These are phyloP conservation scores for Emericellopsis terricola DNA, from an alignment of 495 filamentous ascomycete genomes.

Conservation along the genomic window DNA sequence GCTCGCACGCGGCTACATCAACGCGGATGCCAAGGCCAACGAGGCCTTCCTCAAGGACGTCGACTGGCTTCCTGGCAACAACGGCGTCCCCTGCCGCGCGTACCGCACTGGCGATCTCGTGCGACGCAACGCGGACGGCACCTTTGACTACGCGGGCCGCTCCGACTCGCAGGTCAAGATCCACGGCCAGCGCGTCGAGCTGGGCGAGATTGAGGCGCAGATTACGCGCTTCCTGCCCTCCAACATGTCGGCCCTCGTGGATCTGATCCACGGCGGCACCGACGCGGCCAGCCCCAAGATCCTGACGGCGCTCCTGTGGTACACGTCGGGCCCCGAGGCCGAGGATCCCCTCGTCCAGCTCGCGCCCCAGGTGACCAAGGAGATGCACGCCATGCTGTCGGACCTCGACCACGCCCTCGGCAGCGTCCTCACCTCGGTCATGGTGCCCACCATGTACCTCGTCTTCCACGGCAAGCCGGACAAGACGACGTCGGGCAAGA, in stretches of 20 bases:
- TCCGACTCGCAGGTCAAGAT: constrained; percentile 13
- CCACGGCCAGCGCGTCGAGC: constrained; percentile 12
- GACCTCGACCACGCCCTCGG: constrained; percentile 58
- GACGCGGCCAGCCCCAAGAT: constrained; percentile 7
- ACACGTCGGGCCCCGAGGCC: neutral
- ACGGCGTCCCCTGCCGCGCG: constrained; percentile 3
- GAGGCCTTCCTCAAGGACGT: constrained; percentile 19
- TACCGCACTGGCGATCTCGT: constrained; percentile 32
- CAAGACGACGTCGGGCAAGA: constrained; percentile 33
- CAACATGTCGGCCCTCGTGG: constrained; percentile 4
- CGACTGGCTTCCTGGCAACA: constrained; percentile 13
- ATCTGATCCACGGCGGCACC: too few relatives aligned
- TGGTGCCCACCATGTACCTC: constrained; percentile 7
- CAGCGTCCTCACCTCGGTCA: constrained; percentile 4
- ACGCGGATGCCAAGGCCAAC: constrained; percentile 12
- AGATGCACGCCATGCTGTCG: constrained; percentile 39
- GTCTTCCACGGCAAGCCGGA: neutral
- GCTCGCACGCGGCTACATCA: constrained; percentile 19
- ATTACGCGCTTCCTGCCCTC: neutral
- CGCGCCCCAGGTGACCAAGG: constrained; percentile 45
- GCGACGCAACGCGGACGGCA: constrained; percentile 16
- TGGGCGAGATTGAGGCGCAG: constrained; percentile 10
- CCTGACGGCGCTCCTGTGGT: constrained; percentile 14
- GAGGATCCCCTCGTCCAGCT: constrained; percentile 6
- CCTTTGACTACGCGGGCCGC: constrained; percentile 7